Conservation (phyloP, 2,329 filamentous ascomycete genomes). For the Botrytis aclada region DNA sequence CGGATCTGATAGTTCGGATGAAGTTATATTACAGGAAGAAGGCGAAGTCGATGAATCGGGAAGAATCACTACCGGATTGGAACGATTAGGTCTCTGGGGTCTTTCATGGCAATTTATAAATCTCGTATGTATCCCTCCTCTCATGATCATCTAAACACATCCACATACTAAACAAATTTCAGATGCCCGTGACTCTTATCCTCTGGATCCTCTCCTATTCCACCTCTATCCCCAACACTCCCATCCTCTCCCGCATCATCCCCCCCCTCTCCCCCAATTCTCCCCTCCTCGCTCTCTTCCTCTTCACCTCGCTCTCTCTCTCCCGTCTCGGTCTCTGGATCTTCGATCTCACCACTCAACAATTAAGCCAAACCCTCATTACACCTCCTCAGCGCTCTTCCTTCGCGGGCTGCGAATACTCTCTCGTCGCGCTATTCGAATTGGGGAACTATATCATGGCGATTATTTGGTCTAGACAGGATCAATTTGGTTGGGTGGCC, state of each 20-base stretch:
- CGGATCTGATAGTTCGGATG: not conserved
- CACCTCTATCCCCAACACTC: constrained; percentile 8
- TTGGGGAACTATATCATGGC: constrained; percentile 40
- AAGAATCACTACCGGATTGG: constrained; percentile 37
- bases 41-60: constrained; percentile 23
- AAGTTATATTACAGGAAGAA: not conserved
- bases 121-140: constrained; percentile 35
- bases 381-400: constrained; percentile 39
- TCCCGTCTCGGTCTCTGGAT: constrained; percentile 46
- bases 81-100: constrained; percentile 44
- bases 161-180: not conserved
- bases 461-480: constrained; percentile 39
- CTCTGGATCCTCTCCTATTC: constrained; percentile 36
- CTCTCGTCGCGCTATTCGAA: constrained; percentile 42
- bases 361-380: constrained; percentile 44
- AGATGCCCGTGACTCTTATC: constrained; percentile 40
- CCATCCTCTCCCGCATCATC: constrained; percentile 36
- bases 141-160: not conserved
- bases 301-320: constrained; percentile 43
- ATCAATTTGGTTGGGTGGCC: constrained; percentile 43
- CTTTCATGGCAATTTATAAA: constrained; percentile 43
- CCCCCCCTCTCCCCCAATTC: constrained; percentile 18
- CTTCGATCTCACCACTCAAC: constrained; percentile 45
- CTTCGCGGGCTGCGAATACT: constrained; percentile 44
- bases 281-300: constrained; percentile 29